Conservation (phyloP, 345 rosid species). For the Adansonia digitata region DNA sequence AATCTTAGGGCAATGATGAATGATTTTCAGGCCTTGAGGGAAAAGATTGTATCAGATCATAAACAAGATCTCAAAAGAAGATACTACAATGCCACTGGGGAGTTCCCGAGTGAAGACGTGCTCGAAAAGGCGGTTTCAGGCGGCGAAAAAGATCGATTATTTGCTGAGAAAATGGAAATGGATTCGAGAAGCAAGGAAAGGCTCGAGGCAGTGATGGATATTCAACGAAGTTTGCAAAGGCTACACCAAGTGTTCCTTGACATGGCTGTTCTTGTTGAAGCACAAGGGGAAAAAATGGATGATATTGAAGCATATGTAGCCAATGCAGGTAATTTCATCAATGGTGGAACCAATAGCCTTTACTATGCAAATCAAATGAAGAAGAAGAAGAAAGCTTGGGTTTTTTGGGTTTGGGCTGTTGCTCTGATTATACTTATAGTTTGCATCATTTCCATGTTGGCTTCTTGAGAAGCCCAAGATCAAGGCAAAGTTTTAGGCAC, state of each 20-base stretch:
- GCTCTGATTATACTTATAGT: conserved; percentile 47
- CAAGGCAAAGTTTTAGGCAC: neutral
- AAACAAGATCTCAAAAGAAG: conserved; percentile 61
- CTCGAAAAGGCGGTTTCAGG: conserved; percentile 51
- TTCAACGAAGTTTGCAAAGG: conserved; percentile 61
- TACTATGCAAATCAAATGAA: conserved; percentile 64
- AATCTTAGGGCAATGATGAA: conserved; percentile 55
- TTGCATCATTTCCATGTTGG: conserved; percentile 51
- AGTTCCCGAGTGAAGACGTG: conserved; percentile 49
- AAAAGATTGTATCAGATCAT: conserved; percentile 52
- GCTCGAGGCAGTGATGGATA: conserved; percentile 62
- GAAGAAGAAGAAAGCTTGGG: conserved; percentile 40
- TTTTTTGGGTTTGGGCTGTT: conserved; percentile 42
- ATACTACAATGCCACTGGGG: conserved; percentile 57
- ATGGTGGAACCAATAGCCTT: conserved; percentile 63
- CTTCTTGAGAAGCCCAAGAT: conserved; percentile 30
- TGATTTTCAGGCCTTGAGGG: conserved; percentile 60
- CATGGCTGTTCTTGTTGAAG: conserved; percentile 79
- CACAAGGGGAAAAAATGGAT: conserved; percentile 62
- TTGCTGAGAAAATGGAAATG: conserved; percentile 32
- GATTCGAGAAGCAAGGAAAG: conserved; percentile 46
- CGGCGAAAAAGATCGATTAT: conserved; percentile 16
- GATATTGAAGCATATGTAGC: conserved; percentile 67
- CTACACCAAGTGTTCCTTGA: conserved; percentile 80
- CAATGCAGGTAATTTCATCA: conserved; percentile 39